Evolutionary conservation across 2,329 filamentous ascomycete species (phyloP).

Genomic region (Bertia moriformis): DNA sequence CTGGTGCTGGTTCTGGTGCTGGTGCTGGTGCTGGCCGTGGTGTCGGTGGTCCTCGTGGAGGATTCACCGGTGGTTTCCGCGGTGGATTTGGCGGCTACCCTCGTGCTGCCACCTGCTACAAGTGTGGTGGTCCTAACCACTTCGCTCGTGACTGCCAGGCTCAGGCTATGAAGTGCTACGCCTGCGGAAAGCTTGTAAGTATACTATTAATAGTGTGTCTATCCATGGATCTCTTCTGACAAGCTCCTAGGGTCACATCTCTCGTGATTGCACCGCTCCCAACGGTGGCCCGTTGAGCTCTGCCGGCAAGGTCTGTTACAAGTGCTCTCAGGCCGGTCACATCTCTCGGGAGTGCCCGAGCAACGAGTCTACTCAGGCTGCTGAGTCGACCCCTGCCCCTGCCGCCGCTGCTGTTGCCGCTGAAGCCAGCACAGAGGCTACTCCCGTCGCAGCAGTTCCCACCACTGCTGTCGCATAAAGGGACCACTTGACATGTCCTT

Average conservation of each 20-base stretch:
- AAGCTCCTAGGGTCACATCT: constrained; percentile 22
- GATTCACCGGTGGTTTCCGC: constrained; percentile 50
- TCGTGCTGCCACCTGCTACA: constrained; percentile 58
- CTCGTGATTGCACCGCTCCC: constrained; percentile 80
- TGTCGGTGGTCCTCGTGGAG: constrained; percentile 58
- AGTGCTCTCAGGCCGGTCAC: constrained; percentile 87
- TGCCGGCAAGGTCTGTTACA: constrained; percentile 96
- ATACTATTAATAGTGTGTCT: too few species aligned
- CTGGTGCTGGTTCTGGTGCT: constrained; percentile 60
- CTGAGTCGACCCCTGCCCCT: constrained; percentile 18
- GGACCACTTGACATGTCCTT: constrained; percentile 2
- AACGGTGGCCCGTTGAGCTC: constrained; percentile 93
- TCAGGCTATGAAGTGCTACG: constrained; percentile 69
- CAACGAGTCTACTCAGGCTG: constrained; percentile 34
- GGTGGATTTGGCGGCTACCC: constrained; percentile 62
- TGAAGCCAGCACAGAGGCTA: constrained; percentile 2
- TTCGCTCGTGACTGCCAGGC: constrained; percentile 85
- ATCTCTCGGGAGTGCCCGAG: constrained; percentile 89
- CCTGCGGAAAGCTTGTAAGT: constrained; percentile 49
- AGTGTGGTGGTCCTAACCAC: constrained; percentile 86
- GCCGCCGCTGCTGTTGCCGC: constrained; percentile 19
- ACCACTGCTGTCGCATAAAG: constrained; percentile 26
- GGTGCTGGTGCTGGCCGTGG: constrained; percentile 41
- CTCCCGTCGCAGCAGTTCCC: constrained; percentile 17
- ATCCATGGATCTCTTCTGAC: too few species aligned